A percentile compares a stretch with the other conserved stretches of the same genome.
Conservation (phyloP, 805 yeast species). For the Jamesozyma gamospora region DNA sequence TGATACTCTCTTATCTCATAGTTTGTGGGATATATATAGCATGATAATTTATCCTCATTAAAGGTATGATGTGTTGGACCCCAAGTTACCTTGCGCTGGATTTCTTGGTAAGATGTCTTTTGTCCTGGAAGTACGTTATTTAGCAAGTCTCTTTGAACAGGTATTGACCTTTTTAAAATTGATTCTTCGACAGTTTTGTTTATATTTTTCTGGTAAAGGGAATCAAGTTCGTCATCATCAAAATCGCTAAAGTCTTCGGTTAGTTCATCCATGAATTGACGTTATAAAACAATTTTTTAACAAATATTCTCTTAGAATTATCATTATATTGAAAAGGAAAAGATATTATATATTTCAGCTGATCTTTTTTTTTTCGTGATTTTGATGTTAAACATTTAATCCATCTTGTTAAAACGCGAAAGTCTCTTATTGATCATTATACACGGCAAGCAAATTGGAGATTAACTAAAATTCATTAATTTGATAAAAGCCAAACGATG, state of each 20-base stretch:
- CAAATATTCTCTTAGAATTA: too few relatives aligned
- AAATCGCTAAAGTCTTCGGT: slow-evolving; percentile 14
- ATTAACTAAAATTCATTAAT: too few relatives aligned
- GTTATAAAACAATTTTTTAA: too few relatives aligned
- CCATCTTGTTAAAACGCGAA: too few relatives aligned
- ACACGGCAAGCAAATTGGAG: too few relatives aligned
- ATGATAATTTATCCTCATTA: slow-evolving; percentile 29
- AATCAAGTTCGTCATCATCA: slow-evolving; percentile 28
- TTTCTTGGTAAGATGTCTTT: slow-evolving; percentile 30
- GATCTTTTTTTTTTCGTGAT: neutral
- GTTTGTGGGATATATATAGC: slow-evolving; percentile 78
- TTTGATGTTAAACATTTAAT: neutral
- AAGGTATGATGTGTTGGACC: slow-evolving; percentile 45
- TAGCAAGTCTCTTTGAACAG: slow-evolving; percentile 30
- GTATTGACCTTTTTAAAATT: slow-evolving; percentile 20
- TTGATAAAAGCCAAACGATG: too few relatives aligned
- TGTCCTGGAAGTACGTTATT: slow-evolving; percentile 27
- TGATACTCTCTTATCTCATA: slow-evolving; percentile 82
- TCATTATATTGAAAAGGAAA: too few relatives aligned
- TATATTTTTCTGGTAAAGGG: slow-evolving; percentile 25
- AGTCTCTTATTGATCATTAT: too few relatives aligned
- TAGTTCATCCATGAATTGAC: neutral
- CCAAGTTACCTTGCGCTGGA: slow-evolving; percentile 27
- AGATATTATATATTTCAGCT: too few relatives aligned
- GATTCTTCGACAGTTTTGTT: slow-evolving; percentile 28